Evolutionary conservation across 208 protist genomes (phyloP), one percentile per base, ranked within the genome.

Genomic region (Acanthamoeba culbertsoni): DNA sequence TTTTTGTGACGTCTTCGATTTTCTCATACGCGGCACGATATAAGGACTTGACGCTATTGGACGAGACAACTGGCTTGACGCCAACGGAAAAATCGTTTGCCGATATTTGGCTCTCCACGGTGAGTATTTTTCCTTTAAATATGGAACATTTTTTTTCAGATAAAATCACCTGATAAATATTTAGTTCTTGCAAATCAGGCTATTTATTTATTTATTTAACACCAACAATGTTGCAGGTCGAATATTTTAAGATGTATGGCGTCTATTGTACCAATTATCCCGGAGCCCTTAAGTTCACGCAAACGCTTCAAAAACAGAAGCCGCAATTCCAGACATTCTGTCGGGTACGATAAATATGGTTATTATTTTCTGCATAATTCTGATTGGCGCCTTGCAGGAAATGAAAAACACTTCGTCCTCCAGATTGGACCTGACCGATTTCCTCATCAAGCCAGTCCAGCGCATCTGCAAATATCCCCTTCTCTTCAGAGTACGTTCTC

Each of bases 231-330:
- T 4, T 12, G 0, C 31, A 88, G 77, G 51, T 88, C 18, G 48
- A 88, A 28, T 88, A 88, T 63, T 88, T 88, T 35, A 88, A 88
- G 26, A 88, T 88, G 77, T 88, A 88, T 28, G 62, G 77, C 48
- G 51, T 42, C 5, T 88, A 88, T 88, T 88, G 77, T 23, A 63
- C 77, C 77, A 88, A 88, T 33, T 88, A 88, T 48, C 43, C 48
- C 48, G 40, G 20, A 18, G 77, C 77, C 48, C 48, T 88, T 35
- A 88, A 55, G 16, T 88, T 88, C 31, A 62, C 48, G 5, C 43
- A 88, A 23, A 62, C 46, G 18, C 12, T 88, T 20, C 33, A 63
- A 23, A 88, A 88, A 42, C 43, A 88, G 51, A 88, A 88, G 43
- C 48, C 77, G 0, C 33, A 33, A 45, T 88, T 88, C 33, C 28